A percentile compares a stretch with the other conserved stretches of the same genome.
Evolutionary conservation across 192 early-diverging fungal species (phyloP).

Genomic region (Rhizoclosmatium globosum): DNA sequence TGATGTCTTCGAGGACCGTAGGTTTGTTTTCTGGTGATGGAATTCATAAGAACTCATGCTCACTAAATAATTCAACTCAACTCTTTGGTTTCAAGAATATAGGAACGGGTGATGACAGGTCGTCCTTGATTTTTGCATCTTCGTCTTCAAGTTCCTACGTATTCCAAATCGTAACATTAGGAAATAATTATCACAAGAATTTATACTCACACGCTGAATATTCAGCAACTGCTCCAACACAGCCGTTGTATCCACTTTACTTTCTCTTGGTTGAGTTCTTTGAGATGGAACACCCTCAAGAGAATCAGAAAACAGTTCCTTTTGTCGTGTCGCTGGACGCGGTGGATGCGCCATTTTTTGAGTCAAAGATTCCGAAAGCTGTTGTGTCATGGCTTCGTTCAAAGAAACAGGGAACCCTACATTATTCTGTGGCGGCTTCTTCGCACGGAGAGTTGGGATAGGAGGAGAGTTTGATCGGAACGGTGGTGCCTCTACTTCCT

Average conservation of each 20-base stretch:
- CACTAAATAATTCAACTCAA: background rate
- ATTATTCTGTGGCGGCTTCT: background rate
- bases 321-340: background rate
- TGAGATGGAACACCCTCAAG: background rate
- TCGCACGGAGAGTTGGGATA: constrained; percentile 26
- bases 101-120: constrained; percentile 13
- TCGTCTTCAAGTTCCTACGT: constrained; percentile 29
- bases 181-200: background rate
- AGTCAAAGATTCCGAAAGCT: background rate
- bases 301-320: background rate
- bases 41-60: background rate
- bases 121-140: constrained; percentile 26
- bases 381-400: constrained; percentile 5
- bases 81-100: constrained; percentile 1
- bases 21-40: background rate
- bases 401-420: background rate
- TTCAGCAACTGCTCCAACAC: constrained; percentile 33
- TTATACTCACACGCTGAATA: constrained; percentile 20
- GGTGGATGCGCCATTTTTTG: constrained; percentile 4
- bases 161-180: background rate
- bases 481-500: constrained; percentile 4
- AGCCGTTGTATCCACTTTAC: constrained; percentile 22
- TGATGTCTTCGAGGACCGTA: constrained; percentile 20
- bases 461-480: constrained; percentile 35
- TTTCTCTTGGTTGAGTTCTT: constrained; percentile 1